Evolutionary conservation across 441 rosid genomes (phyloP), one percentile per base, ranked within the genome.

Genomic region (Adansonia gregorii): DNA sequence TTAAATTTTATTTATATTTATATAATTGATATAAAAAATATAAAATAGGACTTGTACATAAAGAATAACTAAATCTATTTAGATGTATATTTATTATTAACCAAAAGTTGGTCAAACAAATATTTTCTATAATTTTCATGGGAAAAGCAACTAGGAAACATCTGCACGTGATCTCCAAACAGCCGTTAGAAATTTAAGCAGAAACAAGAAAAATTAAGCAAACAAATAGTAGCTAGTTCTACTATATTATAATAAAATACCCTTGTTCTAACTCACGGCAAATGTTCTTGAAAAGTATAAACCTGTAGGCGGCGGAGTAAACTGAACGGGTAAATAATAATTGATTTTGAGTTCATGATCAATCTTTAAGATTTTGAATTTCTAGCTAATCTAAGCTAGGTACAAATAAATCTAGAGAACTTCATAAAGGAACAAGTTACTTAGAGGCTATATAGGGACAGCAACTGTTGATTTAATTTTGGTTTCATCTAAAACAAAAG

Each of bases 111-210:
- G 68, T 64, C 48, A 64, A 64, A 35, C 9, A 58, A n/a, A 20
- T 58, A 20, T 58, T 59, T 58, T 59, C 31, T 59, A 15, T 24
- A 24, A 10, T 60, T 60, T 11, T 60, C 41, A n/a, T 65, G 69
- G 19, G 41, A 65, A 64, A 65, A 65, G 69, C 69, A 65, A 8
- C 48, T 65, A 65, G 69, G 69, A 65, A 65, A 65, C 49, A 39
- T 39, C 49, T 65, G 10, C 69, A 65, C 49, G 49, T 65, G 69
- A 39, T 65, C 65, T 41, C 70, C 59, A 48, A 75, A 61, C 77
- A 19, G 51, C 35, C 5, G 19, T 67, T 1, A 9, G 35, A 63
- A 69, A 59, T 61, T 45, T 17, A 12, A 48, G 20, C 20, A 12
- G 35, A 41, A 14, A 20, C 6, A n/a, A 17, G 31, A 9, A 31